phyloP scores from a whole-genome alignment of 179 eudicot genomes.

The Sideroxylon spinosum region DNA sequence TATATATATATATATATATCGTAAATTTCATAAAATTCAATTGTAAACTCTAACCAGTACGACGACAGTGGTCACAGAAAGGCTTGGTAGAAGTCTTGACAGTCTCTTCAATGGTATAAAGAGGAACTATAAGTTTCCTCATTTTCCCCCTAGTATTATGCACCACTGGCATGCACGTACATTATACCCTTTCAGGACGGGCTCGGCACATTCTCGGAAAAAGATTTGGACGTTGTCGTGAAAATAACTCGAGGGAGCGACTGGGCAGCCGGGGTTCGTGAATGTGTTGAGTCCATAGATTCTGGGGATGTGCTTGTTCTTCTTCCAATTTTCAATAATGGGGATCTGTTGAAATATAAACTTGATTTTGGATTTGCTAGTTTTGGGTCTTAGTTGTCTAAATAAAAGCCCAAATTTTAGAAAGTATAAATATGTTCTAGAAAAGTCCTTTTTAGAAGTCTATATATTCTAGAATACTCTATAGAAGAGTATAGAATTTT shows the following conservation, averaged over 20 bases:
- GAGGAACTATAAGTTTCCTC: constrained; percentile 63
- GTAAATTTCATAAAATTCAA: too few species aligned
- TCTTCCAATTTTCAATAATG: too few species aligned
- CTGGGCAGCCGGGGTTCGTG: constrained; percentile 54
- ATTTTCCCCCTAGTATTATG: constrained; percentile 54
- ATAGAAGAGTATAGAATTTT: too few species aligned
- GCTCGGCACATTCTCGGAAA: constrained; percentile 56
- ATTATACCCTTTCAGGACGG: constrained; percentile 53
- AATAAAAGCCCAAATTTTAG: too few species aligned
- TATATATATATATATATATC: too few species aligned
- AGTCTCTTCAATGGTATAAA: constrained; percentile 65
- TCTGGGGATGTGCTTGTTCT: constrained; percentile 39
- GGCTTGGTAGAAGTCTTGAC: constrained; percentile 51
- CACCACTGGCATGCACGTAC: constrained; percentile 62
- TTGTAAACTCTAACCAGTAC: constrained; percentile 31
- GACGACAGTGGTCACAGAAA: constrained; percentile 76
- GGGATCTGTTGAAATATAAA: too few species aligned
- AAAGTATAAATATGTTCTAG: too few species aligned
- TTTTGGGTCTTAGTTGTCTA: too few species aligned
- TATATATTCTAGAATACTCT: too few species aligned
- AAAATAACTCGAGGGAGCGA: constrained; percentile 43
- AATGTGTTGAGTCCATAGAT: constrained; percentile 53
- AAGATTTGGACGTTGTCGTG: constrained; percentile 61
- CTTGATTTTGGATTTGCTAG: too few species aligned
- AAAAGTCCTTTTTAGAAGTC: too few species aligned